These are phyloP conservation scores for Apophysomyces variabilis DNA, from an alignment of 371 early-diverging fungal species.

Conservation along the genomic window DNA sequence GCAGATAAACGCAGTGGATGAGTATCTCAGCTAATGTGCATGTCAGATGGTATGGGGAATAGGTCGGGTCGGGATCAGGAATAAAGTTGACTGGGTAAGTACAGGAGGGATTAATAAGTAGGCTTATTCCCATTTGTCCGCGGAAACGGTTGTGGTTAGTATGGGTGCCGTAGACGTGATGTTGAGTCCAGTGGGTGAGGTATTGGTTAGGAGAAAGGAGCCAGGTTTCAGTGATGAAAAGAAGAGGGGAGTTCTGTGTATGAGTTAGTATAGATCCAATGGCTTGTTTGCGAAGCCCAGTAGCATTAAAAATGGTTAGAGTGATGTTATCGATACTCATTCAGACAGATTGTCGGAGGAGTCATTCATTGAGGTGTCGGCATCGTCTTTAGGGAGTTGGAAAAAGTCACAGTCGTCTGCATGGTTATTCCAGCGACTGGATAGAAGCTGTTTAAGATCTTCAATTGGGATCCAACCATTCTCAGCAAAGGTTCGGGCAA, in stretches of 20 bases:
- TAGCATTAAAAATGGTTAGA: too few relatives aligned
- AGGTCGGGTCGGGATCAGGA: not conserved
- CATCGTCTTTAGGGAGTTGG: too few relatives aligned
- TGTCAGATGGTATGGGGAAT: slow-evolving; percentile 6
- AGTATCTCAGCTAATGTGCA: slow-evolving; percentile 6
- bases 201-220: slow-evolving; percentile 12
- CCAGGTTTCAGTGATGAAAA: too few relatives aligned
- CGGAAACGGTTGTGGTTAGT: not conserved
- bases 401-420: not conserved
- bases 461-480: not conserved
- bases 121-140: slow-evolving; percentile 16
- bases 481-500: slow-evolving; percentile 9
- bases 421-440: not conserved
- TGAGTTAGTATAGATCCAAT: too few relatives aligned
- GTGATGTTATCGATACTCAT: too few relatives aligned
- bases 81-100: not conserved
- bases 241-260: too few relatives aligned
- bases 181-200: slow-evolving; percentile 8
- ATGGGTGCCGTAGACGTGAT: slow-evolving; percentile 14
- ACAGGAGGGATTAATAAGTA: slow-evolving; percentile 7
- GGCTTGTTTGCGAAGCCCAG: too few relatives aligned
- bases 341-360: too few relatives aligned
- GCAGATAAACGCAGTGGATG: slow-evolving; percentile 20
- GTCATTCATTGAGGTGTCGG: too few relatives aligned
- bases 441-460: too few relatives aligned